Conservation (phyloP, 164 flowering plant species). For the Annona squamosa region DNA sequence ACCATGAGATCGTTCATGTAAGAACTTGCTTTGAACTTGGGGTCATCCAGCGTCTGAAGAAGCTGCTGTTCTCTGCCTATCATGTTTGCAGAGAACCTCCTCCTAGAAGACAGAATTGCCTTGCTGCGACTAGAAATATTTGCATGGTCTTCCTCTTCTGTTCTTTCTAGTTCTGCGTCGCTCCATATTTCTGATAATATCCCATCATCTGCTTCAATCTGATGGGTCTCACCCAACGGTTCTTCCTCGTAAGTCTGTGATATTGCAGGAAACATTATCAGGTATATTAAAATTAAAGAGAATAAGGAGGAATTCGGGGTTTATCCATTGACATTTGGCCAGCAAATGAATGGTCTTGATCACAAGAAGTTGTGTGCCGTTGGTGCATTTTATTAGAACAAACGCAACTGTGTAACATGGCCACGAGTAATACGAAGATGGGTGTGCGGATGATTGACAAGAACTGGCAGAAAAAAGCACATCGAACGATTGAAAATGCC, state of each 20-base stretch:
- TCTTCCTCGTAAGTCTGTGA: constrained; percentile 82
- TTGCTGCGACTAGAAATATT: constrained; percentile 27
- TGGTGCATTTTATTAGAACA: not conserved
- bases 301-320: too few relatives aligned
- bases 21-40: constrained; percentile 36
- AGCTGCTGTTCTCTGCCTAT: constrained; percentile 26
- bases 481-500: too few relatives aligned
- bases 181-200: constrained; percentile 46
- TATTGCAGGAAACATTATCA: not conserved
- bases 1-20: constrained; percentile 30
- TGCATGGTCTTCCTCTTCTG: constrained; percentile 12
- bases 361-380: not conserved
- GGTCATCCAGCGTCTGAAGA: constrained; percentile 38
- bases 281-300: too few relatives aligned
- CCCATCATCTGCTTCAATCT: constrained; percentile 27
- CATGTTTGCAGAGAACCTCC: constrained; percentile 26
- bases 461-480: not conserved
- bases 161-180: constrained; percentile 31
- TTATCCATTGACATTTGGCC: too few relatives aligned
- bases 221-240: constrained; percentile 54
- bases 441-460: too few relatives aligned
- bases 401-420: not conserved
- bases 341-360: not conserved
- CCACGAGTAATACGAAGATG: not conserved
- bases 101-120: constrained; percentile 31